phyloP scores from a whole-genome alignment of 176 grass and related monocot genomes.

The Ensete ventricosum region DNA sequence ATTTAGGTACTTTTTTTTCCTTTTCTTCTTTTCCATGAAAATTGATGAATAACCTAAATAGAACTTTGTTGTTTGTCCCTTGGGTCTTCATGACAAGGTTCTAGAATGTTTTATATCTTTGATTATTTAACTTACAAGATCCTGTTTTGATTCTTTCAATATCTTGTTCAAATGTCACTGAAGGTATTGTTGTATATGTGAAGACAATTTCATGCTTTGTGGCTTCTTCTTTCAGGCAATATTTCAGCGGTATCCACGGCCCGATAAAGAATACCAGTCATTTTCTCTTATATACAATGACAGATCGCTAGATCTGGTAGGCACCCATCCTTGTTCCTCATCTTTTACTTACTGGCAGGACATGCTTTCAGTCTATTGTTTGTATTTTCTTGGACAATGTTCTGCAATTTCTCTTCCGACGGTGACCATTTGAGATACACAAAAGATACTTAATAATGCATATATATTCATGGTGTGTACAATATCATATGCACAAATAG shows the following conservation, averaged over 20 bases:
- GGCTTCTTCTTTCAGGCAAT: constrained; percentile 44
- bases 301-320: constrained; percentile 74
- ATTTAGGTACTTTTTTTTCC: neutral
- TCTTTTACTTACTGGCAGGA: constrained; percentile 5
- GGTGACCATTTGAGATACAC: neutral
- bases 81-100: neutral
- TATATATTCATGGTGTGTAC: neutral
- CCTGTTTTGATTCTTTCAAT: neutral
- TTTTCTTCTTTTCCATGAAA: neutral
- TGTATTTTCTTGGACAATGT: neutral
- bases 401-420: neutral
- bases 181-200: constrained; percentile 6
- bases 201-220: neutral
- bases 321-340: constrained; percentile 21
- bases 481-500: neutral
- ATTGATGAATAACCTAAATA: neutral
- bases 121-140: neutral
- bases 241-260: constrained; percentile 60
- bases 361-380: neutral
- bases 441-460: neutral
- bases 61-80: neutral
- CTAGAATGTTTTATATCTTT: neutral
- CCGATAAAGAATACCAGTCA: constrained; percentile 83
- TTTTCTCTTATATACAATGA: constrained; percentile 74
- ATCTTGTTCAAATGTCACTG: neutral